Conservation (phyloP, 1,284 basidiomycete species). For the Ceratobasidium theobromae region DNA sequence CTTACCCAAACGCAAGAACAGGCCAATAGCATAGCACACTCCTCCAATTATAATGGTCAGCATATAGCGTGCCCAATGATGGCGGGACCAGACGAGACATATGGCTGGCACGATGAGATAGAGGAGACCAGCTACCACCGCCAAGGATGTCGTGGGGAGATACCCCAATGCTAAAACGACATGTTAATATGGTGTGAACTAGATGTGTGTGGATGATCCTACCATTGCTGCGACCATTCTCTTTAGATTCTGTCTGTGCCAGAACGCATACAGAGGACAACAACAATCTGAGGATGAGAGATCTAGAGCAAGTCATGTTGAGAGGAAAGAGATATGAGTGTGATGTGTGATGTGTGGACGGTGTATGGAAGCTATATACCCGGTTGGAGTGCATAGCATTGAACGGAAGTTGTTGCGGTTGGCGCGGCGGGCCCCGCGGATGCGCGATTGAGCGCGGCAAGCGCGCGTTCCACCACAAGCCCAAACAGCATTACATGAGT, state of each 20-base stretch:
- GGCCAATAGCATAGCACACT: conserved; percentile 52
- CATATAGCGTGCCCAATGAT: conserved; percentile 53
- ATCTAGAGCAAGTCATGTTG: too few relatives aligned
- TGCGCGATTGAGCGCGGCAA: not conserved
- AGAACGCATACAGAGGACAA: too few relatives aligned
- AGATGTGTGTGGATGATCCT: not conserved
- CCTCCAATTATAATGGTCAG: conserved; percentile 62
- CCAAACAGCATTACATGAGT: too few relatives aligned
- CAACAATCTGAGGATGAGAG: too few relatives aligned
- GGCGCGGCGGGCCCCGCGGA: not conserved
- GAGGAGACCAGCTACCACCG: not conserved
- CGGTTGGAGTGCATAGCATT: not conserved
- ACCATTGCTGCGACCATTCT: not conserved
- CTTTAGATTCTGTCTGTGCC: too few relatives aligned
- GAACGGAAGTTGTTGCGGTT: not conserved
- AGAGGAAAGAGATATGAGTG: not conserved
- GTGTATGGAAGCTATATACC: not conserved
- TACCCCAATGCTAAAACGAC: conserved; percentile 2
- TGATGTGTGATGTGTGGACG: too few relatives aligned
- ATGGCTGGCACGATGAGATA: not conserved
- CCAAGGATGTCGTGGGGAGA: not conserved
- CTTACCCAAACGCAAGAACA: conserved; percentile 51
- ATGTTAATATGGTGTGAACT: not conserved
- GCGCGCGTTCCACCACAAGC: not conserved
- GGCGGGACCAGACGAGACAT: conserved; percentile 1